Evolutionary conservation across 352 stramenopile species (phyloP).

Genomic region (Globisporangium cystogenes): DNA sequence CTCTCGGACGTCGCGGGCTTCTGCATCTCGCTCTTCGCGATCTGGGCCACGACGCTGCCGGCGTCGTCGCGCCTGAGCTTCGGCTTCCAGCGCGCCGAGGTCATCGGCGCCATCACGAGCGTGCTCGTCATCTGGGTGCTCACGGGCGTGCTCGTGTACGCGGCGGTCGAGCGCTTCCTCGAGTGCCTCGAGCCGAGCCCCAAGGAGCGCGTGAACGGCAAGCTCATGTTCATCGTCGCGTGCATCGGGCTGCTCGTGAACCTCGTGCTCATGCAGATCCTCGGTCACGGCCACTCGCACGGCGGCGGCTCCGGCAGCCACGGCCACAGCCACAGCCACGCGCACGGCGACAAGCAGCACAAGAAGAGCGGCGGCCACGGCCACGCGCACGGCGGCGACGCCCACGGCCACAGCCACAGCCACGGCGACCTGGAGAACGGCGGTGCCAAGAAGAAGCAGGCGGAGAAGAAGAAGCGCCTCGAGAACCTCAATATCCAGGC

Average conservation of each 20-base stretch:
- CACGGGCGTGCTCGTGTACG: constrained; percentile 88
- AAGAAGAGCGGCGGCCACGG: constrained; percentile 88
- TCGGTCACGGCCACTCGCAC: constrained; percentile 79
- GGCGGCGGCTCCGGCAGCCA: constrained; percentile 41
- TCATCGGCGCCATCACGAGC: constrained; percentile 93
- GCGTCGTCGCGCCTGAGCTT: constrained; percentile 87
- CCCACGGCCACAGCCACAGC: constrained; percentile 39
- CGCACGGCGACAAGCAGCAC: constrained; percentile 29
- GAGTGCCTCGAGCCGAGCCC: constrained; percentile 30
- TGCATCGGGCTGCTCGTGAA: constrained; percentile 94
- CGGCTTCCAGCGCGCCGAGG: constrained; percentile 95
- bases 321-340: constrained; percentile 31
- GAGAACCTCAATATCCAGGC: constrained; percentile 96
- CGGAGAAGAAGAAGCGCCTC: too few species aligned
- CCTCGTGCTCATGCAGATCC: constrained; percentile 90
- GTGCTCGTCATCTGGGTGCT: constrained; percentile 94
- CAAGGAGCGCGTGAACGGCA: constrained; percentile 83
- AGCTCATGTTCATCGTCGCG: constrained; percentile 94
- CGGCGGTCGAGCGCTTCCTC: constrained; percentile 89
- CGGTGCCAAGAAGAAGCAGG: constrained; percentile 18
- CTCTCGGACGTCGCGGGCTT: constrained; percentile 79
- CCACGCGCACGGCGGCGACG: constrained; percentile 40
- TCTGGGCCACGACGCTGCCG: constrained; percentile 60
- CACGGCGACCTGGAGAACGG: too few species aligned
- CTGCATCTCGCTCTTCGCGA: constrained; percentile 75